Evolutionary conservation across 2,329 filamentous ascomycete genomes (phyloP).

Genomic region (Ceratocystiopsis minuta): DNA sequence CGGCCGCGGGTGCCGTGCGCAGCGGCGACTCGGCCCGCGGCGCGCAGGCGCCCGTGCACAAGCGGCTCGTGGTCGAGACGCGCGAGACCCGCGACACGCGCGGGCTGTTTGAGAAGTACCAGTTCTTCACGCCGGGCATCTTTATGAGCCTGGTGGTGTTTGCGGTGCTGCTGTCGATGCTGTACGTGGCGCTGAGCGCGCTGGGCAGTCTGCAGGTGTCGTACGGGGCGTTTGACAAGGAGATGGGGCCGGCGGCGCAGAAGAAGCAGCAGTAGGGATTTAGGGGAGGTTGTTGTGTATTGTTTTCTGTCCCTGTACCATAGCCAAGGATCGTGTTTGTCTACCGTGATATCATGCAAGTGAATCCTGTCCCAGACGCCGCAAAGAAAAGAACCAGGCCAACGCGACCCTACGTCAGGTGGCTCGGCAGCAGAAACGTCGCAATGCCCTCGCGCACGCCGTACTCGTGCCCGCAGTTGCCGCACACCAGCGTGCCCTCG

Average conservation of each 20-base stretch:
- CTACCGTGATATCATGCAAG: neutral
- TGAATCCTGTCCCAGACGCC: neutral
- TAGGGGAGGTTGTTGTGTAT: neutral
- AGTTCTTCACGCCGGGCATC: constrained; percentile 80
- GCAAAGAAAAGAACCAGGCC: too few species aligned
- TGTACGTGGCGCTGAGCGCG: constrained; percentile 61
- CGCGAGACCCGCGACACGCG: constrained; percentile 26
- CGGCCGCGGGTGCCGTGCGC: constrained; percentile 38
- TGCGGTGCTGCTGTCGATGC: constrained; percentile 55
- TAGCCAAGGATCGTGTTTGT: too few species aligned
- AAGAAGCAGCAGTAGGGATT: constrained; percentile 49
- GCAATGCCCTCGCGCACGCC: constrained; percentile 88
- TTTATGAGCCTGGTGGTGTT: constrained; percentile 69
- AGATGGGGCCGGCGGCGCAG: constrained; percentile 74
- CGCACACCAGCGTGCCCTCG: constrained; percentile 79
- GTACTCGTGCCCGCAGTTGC: constrained; percentile 85
- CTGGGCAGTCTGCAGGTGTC: constrained; percentile 70
- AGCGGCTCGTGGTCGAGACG: constrained; percentile 15
- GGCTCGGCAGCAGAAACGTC: constrained; percentile 85
- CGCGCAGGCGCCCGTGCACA: constrained; percentile 46
- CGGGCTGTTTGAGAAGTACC: constrained; percentile 75
- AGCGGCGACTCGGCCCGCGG: constrained; percentile 44
- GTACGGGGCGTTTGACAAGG: constrained; percentile 92
- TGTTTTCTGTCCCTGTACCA: too few species aligned
- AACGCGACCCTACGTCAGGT: constrained; percentile 43